Evolutionary conservation across 2,329 filamentous ascomycete species (phyloP), one percentile per base, ranked within the genome.

Genomic region (Colletotrichum kahawae): DNA sequence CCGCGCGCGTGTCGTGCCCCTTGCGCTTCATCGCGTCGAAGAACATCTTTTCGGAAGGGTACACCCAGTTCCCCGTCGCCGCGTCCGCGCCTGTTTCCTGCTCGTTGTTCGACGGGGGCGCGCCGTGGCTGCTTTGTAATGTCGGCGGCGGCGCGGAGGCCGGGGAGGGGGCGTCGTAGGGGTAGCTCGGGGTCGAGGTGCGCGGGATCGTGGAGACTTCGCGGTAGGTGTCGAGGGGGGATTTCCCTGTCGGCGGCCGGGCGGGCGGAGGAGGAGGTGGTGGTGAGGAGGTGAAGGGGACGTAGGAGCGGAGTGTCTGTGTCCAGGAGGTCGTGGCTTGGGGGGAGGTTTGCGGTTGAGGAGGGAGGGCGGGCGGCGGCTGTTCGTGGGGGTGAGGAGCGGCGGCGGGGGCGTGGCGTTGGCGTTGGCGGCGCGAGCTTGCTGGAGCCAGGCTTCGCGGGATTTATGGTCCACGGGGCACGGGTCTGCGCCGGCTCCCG

Each of bases 21-120:
- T 99, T 99, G 82, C 96, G 93, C 87, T 94, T 92, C 92, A 99
- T 96, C 59, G 97, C 97, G 63, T 98, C 95, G 86, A 98, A 98
- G 88, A 99, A 99, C 92, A 98, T 98, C 82, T 95, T 94, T 84
- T 98, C 96, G 0, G 94, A 97, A 0, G 97, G 97, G 84, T 99
- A 99, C 76, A 99, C 93, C 97, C 97, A 99, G 83, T 98, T 98
- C 1, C 96, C 96, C 0, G 91, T 91, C 48, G 86, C 82, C 66
- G 89, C 87, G 80, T 95, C 92, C 27, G 92, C 89, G 76, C 94
- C 93, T 0, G 93, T 94, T 82, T 98, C 95, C 76, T 90, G 85
- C 85, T 98, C 95, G 76, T 91, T 89, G 84, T 98, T 98, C 16
- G 94, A 93, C 1, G 76, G 76, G 2, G 76, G 76, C 3, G 60